Conservation (phyloP, 306 rosid genomes). For the Adenanthera pavonina region DNA sequence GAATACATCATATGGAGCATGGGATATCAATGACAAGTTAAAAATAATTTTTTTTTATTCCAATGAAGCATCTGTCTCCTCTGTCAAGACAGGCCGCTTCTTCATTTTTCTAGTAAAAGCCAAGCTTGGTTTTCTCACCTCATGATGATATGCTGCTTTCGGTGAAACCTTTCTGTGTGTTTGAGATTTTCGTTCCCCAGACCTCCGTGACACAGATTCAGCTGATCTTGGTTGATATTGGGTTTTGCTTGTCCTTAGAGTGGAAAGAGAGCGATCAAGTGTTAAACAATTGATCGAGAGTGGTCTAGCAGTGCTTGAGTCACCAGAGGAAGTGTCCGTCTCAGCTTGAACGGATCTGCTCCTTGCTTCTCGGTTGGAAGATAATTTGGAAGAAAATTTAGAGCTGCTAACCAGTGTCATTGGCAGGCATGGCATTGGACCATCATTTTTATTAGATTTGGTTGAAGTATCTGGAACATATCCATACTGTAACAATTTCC, state of each 20-base stretch:
- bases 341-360: slow-evolving; percentile 8
- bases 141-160: slow-evolving; percentile 23
- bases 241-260: slow-evolving; percentile 1
- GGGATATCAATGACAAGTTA: neutral
- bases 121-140: slow-evolving; percentile 53
- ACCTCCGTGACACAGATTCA: slow-evolving; percentile 19
- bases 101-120: neutral
- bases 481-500: slow-evolving; percentile 42
- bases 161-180: slow-evolving; percentile 28
- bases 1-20: slow-evolving; percentile 32
- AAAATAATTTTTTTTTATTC: neutral
- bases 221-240: slow-evolving; percentile 30
- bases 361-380: neutral
- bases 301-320: slow-evolving; percentile 27
- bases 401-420: slow-evolving; percentile 2
- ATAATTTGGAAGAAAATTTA: slow-evolving; percentile 14
- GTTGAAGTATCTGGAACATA: slow-evolving; percentile 9
- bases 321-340: neutral
- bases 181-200: slow-evolving; percentile 41
- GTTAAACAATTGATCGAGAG: neutral
- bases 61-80: slow-evolving; percentile 22
- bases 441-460: neutral
- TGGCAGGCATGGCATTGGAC: slow-evolving; percentile 24
- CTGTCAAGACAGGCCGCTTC: slow-evolving; percentile 17
- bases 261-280: slow-evolving; percentile 25